Conservation (phyloP, 2,329 filamentous ascomycete genomes). For the Penicillium sp. region DNA sequence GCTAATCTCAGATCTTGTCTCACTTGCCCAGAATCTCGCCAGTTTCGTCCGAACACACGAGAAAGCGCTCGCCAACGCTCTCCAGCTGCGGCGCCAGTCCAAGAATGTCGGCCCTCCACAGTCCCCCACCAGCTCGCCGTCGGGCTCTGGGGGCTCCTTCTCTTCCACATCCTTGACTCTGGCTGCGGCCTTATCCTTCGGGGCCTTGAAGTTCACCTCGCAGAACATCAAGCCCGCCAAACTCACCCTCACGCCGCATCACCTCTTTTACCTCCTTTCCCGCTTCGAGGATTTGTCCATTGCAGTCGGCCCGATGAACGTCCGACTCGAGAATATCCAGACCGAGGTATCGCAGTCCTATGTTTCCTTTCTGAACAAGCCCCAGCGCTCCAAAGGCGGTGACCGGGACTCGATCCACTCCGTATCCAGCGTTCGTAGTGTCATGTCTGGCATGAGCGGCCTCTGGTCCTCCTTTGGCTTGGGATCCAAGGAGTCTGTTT, state of each 20-base stretch:
- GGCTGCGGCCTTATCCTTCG: conserved; percentile 81
- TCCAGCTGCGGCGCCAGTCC: conserved; percentile 73
- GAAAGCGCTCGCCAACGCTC: conserved; percentile 91
- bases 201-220: conserved; percentile 79
- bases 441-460: conserved; percentile 94
- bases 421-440: conserved; percentile 92
- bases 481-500: conserved; percentile 71
- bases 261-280: conserved; percentile 93
- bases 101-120: conserved; percentile 63
- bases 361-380: conserved; percentile 87
- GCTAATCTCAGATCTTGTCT: conserved; percentile 5
- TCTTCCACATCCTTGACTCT: conserved; percentile 70
- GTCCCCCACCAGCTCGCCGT: conserved; percentile 49
- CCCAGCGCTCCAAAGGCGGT: conserved; percentile 78
- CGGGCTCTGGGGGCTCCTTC: conserved; percentile 58
- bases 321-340: conserved; percentile 90
- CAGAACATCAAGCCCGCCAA: conserved; percentile 84
- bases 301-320: conserved; percentile 90
- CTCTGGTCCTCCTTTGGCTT: conserved; percentile 88
- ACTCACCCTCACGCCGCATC: conserved; percentile 88
- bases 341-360: conserved; percentile 82
- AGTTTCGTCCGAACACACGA: conserved; percentile 96
- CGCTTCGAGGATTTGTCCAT: conserved; percentile 92
- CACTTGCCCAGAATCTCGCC: conserved; percentile 71
- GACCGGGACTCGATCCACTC: conserved; percentile 82